Percentiles rank a stretch among this genome's conserved stretches.
These are phyloP conservation scores for Cordyceps cateniannulata DNA, from an alignment of 2,329 filamentous ascomycete genomes.

Conservation along the genomic window DNA sequence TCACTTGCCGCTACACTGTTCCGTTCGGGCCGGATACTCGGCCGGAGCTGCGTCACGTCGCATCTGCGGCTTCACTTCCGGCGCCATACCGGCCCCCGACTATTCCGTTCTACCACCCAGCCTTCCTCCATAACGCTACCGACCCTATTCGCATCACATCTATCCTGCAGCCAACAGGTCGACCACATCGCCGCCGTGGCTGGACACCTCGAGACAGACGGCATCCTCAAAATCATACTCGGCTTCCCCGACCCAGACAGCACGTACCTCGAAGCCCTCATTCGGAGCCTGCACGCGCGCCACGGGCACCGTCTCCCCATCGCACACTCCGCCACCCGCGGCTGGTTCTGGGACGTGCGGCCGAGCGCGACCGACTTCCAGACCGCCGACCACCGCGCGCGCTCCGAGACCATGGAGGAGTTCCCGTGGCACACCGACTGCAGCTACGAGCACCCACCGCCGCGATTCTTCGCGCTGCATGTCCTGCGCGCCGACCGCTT, in stretches of 20 bases:
- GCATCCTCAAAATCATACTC: constrained; percentile 31
- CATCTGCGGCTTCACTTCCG: not conserved
- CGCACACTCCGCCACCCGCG: constrained; percentile 31
- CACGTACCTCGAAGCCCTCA: constrained; percentile 27
- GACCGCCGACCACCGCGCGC: constrained; percentile 25
- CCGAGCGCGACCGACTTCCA: constrained; percentile 24
- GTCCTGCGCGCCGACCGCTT: constrained; percentile 33
- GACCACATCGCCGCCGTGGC: constrained; percentile 1
- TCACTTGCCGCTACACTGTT: not conserved
- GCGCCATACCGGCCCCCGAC: not conserved
- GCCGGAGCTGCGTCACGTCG: not conserved
- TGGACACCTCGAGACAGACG: constrained; percentile 12
- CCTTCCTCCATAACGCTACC: not conserved
- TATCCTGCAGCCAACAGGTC: not conserved
- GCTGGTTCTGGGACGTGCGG: constrained; percentile 39
- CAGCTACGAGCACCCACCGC: constrained; percentile 32
- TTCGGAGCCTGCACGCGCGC: constrained; percentile 26
- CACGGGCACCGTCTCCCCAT: constrained; percentile 33
- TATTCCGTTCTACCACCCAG: not conserved
- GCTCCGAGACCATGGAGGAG: constrained; percentile 35
- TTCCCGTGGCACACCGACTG: constrained; percentile 41
- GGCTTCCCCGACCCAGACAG: constrained; percentile 27
- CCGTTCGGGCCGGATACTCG: not conserved
- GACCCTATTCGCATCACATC: not conserved
- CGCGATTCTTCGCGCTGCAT: constrained; percentile 35